Evolutionary conservation across 768 basidiomycete species (phyloP).

Genomic region (Tulasnella sp.): DNA sequence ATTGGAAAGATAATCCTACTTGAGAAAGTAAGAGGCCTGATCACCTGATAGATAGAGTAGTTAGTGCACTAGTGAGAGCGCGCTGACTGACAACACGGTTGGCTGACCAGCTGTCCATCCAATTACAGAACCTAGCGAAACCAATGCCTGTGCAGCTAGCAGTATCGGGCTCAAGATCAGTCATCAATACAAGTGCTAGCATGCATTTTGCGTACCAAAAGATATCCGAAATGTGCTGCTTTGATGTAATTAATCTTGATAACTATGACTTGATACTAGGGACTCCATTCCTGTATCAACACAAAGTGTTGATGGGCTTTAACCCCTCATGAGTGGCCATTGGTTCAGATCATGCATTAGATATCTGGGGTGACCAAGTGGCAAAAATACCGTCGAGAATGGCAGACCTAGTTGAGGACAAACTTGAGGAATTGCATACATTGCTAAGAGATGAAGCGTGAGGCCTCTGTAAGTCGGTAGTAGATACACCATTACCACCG

Average conservation of each 20-base stretch:
- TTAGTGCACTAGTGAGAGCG: too few species aligned
- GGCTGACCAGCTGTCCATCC: constrained; percentile 29
- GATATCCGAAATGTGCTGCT: constrained; percentile 25
- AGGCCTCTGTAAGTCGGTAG: not conserved
- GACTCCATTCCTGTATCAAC: constrained; percentile 5
- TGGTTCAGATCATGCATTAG: not conserved
- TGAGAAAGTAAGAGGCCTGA: too few species aligned
- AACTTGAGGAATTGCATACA: not conserved
- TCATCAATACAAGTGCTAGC: constrained; percentile 26
- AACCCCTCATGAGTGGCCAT: constrained; percentile 1
- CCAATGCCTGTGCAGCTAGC: constrained; percentile 32
- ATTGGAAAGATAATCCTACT: too few species aligned
- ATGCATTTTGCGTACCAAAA: constrained; percentile 28
- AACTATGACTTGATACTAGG: constrained; percentile 33
- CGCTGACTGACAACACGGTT: too few species aligned
- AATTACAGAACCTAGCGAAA: constrained; percentile 22
- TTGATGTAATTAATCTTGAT: constrained; percentile 31
- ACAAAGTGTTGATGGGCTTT: constrained; percentile 11
- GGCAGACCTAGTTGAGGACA: not conserved
- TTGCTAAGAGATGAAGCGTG: not conserved
- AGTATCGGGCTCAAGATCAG: constrained; percentile 31
- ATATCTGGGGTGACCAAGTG: not conserved
- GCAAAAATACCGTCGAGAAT: not conserved
- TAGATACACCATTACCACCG: not conserved
- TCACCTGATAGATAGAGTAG: too few species aligned